These are phyloP conservation scores for Xylaria sp. DNA, from an alignment of 2,329 filamentous ascomycete genomes.

Conservation along the genomic window DNA sequence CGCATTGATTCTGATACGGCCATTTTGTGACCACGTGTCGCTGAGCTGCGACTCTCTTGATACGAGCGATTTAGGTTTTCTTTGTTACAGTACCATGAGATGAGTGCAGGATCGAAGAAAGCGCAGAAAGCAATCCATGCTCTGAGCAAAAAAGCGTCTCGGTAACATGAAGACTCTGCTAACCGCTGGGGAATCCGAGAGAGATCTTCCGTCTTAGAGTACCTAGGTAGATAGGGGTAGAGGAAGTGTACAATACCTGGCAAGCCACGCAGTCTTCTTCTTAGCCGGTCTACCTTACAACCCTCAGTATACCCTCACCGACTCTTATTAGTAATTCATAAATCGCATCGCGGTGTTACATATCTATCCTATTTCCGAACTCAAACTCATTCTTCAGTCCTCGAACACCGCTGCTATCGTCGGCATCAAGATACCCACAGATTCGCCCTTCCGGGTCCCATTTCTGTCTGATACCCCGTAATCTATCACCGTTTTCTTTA, in stretches of 20 bases:
- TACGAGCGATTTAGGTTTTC: background rate
- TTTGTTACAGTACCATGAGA: background rate
- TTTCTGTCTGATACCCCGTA: slow-evolving; percentile 57
- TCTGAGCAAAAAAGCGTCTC: background rate
- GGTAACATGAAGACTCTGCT: background rate
- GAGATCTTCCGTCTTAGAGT: background rate
- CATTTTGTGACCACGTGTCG: slow-evolving; percentile 22
- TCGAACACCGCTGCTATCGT: slow-evolving; percentile 55
- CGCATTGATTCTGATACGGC: background rate
- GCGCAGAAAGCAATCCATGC: background rate
- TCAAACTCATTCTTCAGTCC: slow-evolving; percentile 58
- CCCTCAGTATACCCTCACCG: background rate
- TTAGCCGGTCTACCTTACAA: background rate
- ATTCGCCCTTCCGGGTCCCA: slow-evolving; percentile 57
- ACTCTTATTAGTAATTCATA: background rate
- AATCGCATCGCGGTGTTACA: background rate
- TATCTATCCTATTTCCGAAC: slow-evolving; percentile 45
- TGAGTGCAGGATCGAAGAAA: background rate
- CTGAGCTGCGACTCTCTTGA: background rate
- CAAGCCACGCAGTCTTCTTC: slow-evolving; percentile 1
- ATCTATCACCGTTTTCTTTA: slow-evolving; percentile 52
- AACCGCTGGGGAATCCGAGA: background rate
- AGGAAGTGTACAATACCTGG: slow-evolving; percentile 15
- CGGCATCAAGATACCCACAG: slow-evolving; percentile 60
- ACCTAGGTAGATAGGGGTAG: too few relatives aligned